Conservation (phyloP, 129 eudicot genomes). For the Lactuca sativa region DNA sequence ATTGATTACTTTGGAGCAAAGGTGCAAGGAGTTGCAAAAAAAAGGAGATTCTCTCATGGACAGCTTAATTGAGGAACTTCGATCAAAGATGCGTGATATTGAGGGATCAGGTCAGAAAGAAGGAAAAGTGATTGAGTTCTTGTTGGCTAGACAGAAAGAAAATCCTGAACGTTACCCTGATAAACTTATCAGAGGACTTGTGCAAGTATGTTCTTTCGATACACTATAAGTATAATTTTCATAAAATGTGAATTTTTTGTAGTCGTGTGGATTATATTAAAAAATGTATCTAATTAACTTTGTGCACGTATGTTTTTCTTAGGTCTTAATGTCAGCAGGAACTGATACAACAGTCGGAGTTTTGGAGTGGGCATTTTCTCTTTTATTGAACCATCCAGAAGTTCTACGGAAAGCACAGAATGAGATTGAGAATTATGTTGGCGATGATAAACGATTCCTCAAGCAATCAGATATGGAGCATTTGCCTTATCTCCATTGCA, state of each 20-base stretch:
- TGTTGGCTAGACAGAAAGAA: constrained; percentile 41
- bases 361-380: constrained; percentile 37
- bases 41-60: constrained; percentile 43
- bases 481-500: constrained; percentile 36
- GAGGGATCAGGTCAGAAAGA: constrained; percentile 4
- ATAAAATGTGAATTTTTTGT: no score
- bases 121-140: constrained; percentile 45
- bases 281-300: not conserved
- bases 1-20: constrained; percentile 35
- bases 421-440: constrained; percentile 22
- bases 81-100: not conserved
- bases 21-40: constrained; percentile 31
- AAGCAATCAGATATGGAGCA: constrained; percentile 26
- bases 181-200: constrained; percentile 45
- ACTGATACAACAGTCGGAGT: constrained; percentile 23
- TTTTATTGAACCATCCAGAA: constrained; percentile 30
- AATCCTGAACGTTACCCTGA: constrained; percentile 50
- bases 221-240: not conserved
- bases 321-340: constrained; percentile 34
- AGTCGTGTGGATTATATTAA: not conserved
- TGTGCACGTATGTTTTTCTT: not conserved
- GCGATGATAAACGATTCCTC: constrained; percentile 17
- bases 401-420: constrained; percentile 32
- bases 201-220: constrained; percentile 41
- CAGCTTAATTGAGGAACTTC: constrained; percentile 35